These are phyloP conservation scores for Fusarium equiseti DNA, from an alignment of 2,329 filamentous ascomycete species.

Conservation along the genomic window DNA sequence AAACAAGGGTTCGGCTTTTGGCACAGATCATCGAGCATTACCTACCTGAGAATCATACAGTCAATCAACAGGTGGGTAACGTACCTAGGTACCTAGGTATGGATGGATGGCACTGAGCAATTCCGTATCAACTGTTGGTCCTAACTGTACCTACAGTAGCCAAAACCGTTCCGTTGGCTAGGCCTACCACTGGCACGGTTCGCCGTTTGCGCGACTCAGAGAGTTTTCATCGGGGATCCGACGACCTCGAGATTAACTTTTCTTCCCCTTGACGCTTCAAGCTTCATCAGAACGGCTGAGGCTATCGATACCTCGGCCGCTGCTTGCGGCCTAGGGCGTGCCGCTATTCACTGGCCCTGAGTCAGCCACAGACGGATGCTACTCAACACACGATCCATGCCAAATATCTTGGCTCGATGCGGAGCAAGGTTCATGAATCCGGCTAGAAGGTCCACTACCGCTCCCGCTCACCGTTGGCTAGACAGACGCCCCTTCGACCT, in stretches of 20 bases:
- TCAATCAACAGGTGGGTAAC: not conserved
- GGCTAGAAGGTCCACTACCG: conserved; percentile 34
- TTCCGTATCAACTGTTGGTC: not conserved
- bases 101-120: not conserved
- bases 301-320: conserved; percentile 25
- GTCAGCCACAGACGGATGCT: conserved; percentile 36
- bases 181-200: not conserved
- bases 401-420: conserved; percentile 33
- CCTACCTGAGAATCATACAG: not conserved
- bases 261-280: conserved; percentile 7
- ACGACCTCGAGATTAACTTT: conserved; percentile 2
- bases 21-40: not conserved
- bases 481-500: conserved; percentile 16
- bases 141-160: not conserved
- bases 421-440: conserved; percentile 23
- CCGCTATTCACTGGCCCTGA: conserved; percentile 30
- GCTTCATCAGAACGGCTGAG: conserved; percentile 27
- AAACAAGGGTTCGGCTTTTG: conserved; percentile 1
- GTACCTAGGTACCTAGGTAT: not conserved
- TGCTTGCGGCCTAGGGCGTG: conserved; percentile 35
- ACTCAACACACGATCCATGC: conserved; percentile 21
- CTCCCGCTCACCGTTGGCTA: conserved; percentile 42
- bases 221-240: not conserved
- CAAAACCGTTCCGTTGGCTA: not conserved
- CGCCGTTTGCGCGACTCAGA: conserved; percentile 29